Conservation (phyloP, 768 basidiomycete genomes). For the Rhodocollybia butyracea region DNA sequence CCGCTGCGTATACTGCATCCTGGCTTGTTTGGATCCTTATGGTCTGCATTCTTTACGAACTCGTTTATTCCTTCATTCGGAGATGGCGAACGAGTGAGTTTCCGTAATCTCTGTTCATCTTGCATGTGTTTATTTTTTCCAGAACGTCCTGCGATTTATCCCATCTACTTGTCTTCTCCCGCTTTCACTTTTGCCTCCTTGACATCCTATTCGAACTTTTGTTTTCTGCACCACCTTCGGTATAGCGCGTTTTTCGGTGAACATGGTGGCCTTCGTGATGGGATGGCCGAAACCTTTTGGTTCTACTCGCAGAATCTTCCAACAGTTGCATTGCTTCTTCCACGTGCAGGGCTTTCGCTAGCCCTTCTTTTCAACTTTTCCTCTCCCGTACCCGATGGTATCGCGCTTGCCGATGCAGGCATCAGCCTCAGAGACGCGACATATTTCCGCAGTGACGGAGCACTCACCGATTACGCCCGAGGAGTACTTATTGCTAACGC, state of each 20-base stretch:
- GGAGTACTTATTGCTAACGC: slow-evolving; percentile 79
- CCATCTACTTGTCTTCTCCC: slow-evolving; percentile 79
- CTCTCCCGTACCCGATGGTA: slow-evolving; percentile 41
- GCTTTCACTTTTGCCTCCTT: slow-evolving; percentile 74
- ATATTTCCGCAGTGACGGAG: slow-evolving; percentile 69
- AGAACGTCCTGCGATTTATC: slow-evolving; percentile 83
- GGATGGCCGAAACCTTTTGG: slow-evolving; percentile 81
- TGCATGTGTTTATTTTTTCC: slow-evolving; percentile 19
- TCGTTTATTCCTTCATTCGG: slow-evolving; percentile 70
- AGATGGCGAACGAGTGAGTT: slow-evolving; percentile 80
- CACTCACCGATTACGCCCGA: slow-evolving; percentile 72
- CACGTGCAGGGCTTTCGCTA: slow-evolving; percentile 73
- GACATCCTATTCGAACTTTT: slow-evolving; percentile 79
- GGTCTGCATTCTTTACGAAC: slow-evolving; percentile 74
- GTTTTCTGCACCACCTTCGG: slow-evolving; percentile 80
- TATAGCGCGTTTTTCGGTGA: slow-evolving; percentile 60
- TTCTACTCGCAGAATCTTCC: slow-evolving; percentile 84
- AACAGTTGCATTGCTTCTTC: slow-evolving; percentile 77
- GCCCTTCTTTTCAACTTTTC: slow-evolving; percentile 70
- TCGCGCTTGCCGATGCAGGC: slow-evolving; percentile 46
- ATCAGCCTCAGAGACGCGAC: slow-evolving; percentile 60
- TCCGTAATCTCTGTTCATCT: slow-evolving; percentile 15
- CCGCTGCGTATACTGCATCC: slow-evolving; percentile 80
- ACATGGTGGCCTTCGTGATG: slow-evolving; percentile 46
- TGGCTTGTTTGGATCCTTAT: slow-evolving; percentile 73